phyloP scores from a whole-genome alignment of 192 early-diverging fungal genomes.

The Radiomyces spectabilis region DNA sequence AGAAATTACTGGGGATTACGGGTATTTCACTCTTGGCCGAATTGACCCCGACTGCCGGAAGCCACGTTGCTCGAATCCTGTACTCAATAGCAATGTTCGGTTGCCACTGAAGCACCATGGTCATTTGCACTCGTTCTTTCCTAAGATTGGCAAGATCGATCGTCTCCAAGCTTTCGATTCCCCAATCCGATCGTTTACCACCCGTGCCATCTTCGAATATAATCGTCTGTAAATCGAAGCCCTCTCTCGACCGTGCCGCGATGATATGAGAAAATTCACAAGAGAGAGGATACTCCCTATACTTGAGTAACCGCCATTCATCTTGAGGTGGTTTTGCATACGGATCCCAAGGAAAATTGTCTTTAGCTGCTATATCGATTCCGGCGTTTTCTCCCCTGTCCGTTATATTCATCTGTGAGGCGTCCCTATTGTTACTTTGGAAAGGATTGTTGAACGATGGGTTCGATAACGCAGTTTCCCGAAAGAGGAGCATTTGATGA shows the following conservation, averaged over 20 bases:
- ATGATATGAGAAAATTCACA: constrained; percentile 57
- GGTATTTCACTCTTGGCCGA: not conserved
- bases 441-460: not conserved
- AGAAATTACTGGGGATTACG: constrained; percentile 6
- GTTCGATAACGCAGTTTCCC: too few relatives aligned
- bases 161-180: not conserved
- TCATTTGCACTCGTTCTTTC: constrained; percentile 36
- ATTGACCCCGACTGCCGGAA: too few relatives aligned
- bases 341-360: constrained; percentile 66
- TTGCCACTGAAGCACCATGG: constrained; percentile 63
- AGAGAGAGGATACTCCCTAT: constrained; percentile 58
- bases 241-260: constrained; percentile 60
- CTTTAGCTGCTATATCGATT: not conserved
- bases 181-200: constrained; percentile 1
- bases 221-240: constrained; percentile 61
- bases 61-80: constrained; percentile 47
- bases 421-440: not conserved
- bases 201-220: constrained; percentile 33
- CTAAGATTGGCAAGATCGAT: not conserved
- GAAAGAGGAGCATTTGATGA: too few relatives aligned
- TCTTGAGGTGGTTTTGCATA: constrained; percentile 51
- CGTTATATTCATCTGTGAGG: not conserved
- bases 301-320: constrained; percentile 53
- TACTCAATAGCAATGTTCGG: constrained; percentile 73
- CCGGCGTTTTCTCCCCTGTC: not conserved